Conservation (phyloP, 345 rosid genomes). For the Salix suchowensis region DNA sequence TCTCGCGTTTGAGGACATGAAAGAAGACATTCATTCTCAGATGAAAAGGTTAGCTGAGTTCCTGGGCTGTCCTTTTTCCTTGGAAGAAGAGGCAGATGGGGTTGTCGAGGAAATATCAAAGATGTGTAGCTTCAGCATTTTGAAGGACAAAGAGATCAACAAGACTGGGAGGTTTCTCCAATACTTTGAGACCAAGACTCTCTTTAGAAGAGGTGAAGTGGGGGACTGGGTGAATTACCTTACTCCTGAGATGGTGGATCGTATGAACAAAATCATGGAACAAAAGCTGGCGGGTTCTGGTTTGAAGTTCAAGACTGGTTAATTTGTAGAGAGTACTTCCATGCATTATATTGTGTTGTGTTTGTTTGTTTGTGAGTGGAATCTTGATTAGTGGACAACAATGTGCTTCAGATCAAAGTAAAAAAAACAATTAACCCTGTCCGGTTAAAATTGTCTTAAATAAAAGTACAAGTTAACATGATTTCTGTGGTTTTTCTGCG, state of each 20-base stretch:
- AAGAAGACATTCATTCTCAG: conserved; percentile 14
- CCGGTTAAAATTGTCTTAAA: too few relatives aligned
- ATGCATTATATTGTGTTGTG: too few relatives aligned
- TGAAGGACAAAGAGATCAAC: conserved; percentile 16
- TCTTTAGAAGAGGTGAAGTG: conserved; percentile 15
- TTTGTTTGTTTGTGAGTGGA: too few relatives aligned
- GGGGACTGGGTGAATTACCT: conserved; percentile 18
- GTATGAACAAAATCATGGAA: conserved; percentile 24
- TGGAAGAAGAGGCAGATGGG: conserved; percentile 12
- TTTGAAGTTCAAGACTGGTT: conserved; percentile 32
- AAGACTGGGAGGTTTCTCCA: conserved; percentile 3
- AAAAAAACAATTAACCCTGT: too few relatives aligned
- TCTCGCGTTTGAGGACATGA: conserved; percentile 37
- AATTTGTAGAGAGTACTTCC: too few relatives aligned
- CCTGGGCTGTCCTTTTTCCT: conserved; percentile 11
- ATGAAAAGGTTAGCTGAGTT: conserved; percentile 22
- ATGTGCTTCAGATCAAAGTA: too few relatives aligned
- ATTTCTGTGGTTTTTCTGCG: too few relatives aligned
- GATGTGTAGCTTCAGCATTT: conserved; percentile 13
- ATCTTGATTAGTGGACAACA: too few relatives aligned
- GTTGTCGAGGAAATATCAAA: conserved; percentile 2
- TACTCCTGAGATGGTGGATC: conserved; percentile 13
- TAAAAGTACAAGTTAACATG: too few relatives aligned
- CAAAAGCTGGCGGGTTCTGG: conserved; percentile 46
- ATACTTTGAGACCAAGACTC: conserved; percentile 2